A percentile compares a stretch with the other conserved stretches of the same genome.
Conservation (phyloP, 1,284 basidiomycete genomes). For the Ceratobasidium sp. region DNA sequence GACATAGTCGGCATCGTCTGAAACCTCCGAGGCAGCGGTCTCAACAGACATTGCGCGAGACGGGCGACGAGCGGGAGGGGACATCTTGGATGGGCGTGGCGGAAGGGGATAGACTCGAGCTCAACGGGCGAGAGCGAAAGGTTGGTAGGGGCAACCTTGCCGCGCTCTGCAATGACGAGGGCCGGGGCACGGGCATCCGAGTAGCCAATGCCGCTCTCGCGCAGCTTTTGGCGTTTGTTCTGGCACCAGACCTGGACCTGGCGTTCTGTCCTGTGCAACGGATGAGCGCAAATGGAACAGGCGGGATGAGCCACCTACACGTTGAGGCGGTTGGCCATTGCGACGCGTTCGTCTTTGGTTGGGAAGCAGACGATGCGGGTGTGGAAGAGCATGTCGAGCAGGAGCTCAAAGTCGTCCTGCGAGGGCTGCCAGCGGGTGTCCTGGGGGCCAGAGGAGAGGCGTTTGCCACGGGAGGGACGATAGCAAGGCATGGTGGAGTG, state of each 20-base stretch:
- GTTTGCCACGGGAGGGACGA: slow-evolving; percentile 34
- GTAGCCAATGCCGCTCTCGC: slow-evolving; percentile 35
- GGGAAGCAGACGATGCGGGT: slow-evolving; percentile 35
- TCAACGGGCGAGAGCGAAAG: slow-evolving; percentile 10
- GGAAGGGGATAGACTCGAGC: neutral
- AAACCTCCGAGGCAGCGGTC: neutral
- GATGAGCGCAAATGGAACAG: slow-evolving; percentile 14
- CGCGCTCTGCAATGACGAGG: slow-evolving; percentile 35
- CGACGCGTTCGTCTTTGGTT: slow-evolving; percentile 37
- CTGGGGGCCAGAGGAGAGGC: slow-evolving; percentile 25
- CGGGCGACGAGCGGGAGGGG: slow-evolving; percentile 1
- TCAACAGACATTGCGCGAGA: neutral
- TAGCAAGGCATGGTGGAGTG: slow-evolving; percentile 39
- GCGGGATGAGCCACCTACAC: slow-evolving; percentile 23
- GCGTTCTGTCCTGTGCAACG: slow-evolving; percentile 14
- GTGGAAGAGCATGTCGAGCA: slow-evolving; percentile 38
- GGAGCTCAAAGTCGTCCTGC: slow-evolving; percentile 38
- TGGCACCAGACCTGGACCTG: slow-evolving; percentile 39
- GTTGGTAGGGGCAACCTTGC: slow-evolving; percentile 27
- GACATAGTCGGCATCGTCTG: slow-evolving; percentile 23
- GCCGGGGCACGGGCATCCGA: slow-evolving; percentile 23
- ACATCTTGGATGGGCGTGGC: slow-evolving; percentile 6
- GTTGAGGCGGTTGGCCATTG: slow-evolving; percentile 33
- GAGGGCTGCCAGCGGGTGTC: slow-evolving; percentile 38
- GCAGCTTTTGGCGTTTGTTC: slow-evolving; percentile 38